Evolutionary conservation across 2,329 filamentous ascomycete genomes (phyloP).

Genomic region (Myriosclerotinia curreyana): DNA sequence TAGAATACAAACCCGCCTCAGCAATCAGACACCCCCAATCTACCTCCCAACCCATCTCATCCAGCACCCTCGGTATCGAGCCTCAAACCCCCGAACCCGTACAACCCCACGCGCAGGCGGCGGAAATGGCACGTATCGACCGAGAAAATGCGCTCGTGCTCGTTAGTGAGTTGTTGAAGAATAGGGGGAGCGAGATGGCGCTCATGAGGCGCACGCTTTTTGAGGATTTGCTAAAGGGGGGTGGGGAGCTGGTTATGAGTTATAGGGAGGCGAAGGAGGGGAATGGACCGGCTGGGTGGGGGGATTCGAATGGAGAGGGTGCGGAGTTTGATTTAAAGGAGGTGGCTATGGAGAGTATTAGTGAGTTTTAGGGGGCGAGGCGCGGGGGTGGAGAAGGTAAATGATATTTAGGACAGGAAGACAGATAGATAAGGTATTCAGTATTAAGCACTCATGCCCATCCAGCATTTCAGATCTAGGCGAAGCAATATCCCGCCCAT

Average conservation of each 20-base stretch:
- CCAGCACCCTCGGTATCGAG: background rate
- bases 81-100: conserved; percentile 22
- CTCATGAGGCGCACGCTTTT: conserved; percentile 44
- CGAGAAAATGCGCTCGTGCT: conserved; percentile 61
- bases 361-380: background rate
- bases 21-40: conserved; percentile 1
- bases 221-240: conserved; percentile 50
- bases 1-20: conserved; percentile 26
- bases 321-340: background rate
- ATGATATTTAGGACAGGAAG: too few relatives aligned
- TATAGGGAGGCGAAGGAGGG: conserved; percentile 27
- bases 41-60: conserved; percentile 5
- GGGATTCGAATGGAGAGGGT: background rate
- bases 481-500: too few relatives aligned
- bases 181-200: conserved; percentile 44
- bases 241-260: conserved; percentile 41
- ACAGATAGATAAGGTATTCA: too few relatives aligned
- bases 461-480: too few relatives aligned
- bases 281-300: background rate
- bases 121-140: conserved; percentile 51
- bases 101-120: conserved; percentile 35
- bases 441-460: too few relatives aligned
- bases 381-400: too few relatives aligned
- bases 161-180: conserved; percentile 53
- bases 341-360: conserved; percentile 5